Base-by-base conservation (phyloP, 2,329 filamentous ascomycete species). In the Akanthomyces uredinophilus region DNA sequence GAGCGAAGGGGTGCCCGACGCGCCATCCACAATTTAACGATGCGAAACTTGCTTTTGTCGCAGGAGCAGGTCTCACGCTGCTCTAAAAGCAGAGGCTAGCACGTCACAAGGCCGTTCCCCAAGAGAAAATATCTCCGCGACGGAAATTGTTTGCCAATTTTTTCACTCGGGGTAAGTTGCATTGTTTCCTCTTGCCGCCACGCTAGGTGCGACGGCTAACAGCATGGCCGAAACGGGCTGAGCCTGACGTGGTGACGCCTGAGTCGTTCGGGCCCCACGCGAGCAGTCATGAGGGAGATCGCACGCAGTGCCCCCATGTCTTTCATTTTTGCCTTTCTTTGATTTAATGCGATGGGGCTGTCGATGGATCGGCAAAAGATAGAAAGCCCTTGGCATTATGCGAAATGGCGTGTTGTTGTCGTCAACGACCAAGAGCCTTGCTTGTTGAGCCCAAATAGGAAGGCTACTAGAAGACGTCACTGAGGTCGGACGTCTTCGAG, bases 41-140 rank as follows among this genome's bases (percentile, higher is more conserved):
- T 49, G 13, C 55, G 44, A 39, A 49, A 47, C 43, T 58, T 58
- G 55, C 29, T 58, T 49, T 27, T 58, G 55, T 37, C 27, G 32
- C 32, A 35, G 10, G 32, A 8, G n/a, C 27, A 57, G 27, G 54
- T 49, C 55, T 58, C 44, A 49, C 44, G 39, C 39, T 37, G 44
- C 43, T 14, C 24, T 27, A n/a, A 4, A n/a, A 4, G 24, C 53
- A 46, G 18, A 44, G n/a, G 44, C 24, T 24, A 27, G 18, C 41
- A 35, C 39, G 53, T 56, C 24, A 56, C 16, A 13, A 22, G 29
- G 16, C 20, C 44, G 44, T 20, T 47, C 11, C 3, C 11, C 44
- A 13, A 24, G 44, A 14, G 20, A 20, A 13, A 22, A 47, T 20
- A 14, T 5, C 7, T n/a, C 44, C n/a, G n/a, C 20, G 11, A 13